Percentiles rank a stretch among this genome's conserved stretches.
These are phyloP conservation scores for Paraurostyla sp. DNA, from an alignment of 73 alveolate species.

Conservation along the genomic window DNA sequence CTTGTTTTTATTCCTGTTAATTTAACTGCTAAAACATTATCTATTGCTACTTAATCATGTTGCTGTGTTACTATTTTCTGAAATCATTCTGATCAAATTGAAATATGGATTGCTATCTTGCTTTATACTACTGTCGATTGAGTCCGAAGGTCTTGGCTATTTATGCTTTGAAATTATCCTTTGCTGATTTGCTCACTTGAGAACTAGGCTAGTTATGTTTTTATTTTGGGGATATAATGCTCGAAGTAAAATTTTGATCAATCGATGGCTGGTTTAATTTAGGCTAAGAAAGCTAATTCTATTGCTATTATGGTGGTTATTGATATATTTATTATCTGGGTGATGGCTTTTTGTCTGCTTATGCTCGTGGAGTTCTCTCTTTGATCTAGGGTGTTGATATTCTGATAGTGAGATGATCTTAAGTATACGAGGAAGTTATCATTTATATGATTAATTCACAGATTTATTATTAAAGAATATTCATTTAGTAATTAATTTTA, in stretches of 20 bases:
- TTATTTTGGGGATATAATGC: too few species aligned
- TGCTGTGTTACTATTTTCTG: background rate
- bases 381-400: background rate
- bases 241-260: too few species aligned
- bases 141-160: background rate
- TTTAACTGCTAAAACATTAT: background rate
- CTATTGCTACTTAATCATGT: background rate
- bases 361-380: background rate
- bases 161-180: background rate
- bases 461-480: too few species aligned
- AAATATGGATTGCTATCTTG: conserved; percentile 20
- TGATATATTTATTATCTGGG: too few species aligned
- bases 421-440: background rate
- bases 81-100: conserved; percentile 30
- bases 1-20: background rate
- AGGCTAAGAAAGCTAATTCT: too few species aligned
- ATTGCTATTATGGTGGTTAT: too few species aligned
- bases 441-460: too few species aligned
- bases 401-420: conserved; percentile 30
- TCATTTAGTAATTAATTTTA: too few species aligned
- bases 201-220: too few species aligned
- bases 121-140: background rate
- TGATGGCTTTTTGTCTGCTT: background rate
- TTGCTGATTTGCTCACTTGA: too few species aligned
- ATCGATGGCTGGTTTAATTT: too few species aligned